Base-by-base conservation (phyloP, 164 flowering plant genomes). In the Vitis rotundifolia region DNA sequence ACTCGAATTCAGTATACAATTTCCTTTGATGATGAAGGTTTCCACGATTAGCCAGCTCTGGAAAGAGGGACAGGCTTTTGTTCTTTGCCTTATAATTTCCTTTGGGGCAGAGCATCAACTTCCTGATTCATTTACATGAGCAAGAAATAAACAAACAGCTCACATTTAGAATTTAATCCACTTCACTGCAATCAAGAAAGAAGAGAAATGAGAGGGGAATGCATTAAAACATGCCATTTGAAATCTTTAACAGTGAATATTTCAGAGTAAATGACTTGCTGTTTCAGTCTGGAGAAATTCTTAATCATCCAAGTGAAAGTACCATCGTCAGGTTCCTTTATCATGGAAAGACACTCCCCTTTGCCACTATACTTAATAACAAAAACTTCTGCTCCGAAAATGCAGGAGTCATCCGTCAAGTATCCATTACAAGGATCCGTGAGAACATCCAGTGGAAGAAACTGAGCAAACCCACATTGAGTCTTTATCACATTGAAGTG, bases 341-440 rank as follows among this genome's bases (percentile, higher is more conserved):
- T 8, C 49, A 68, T 47, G 13, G 60, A 54, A 31, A 68, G 29
- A 18, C n/a, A 54, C 19, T 68, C 77, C 48, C 22, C 2, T 26
- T 59, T 69, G 2, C 52, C 47, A 11, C 7, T 11, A 52, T 9
- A 29, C 3, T 49, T 59, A 13, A 67, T 49, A 6, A 68, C 58
- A 63, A 64, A 68, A 16, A 73, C 68, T 55, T 73, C 76, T 8
- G 68, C 72, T 8, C 76, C 76, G 68, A 73, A 68, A 22, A 50
- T 37, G 14, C 76, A 73, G 14, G 37, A 15, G 15, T 73, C 72
- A 11, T 57, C 63, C 16, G 63, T 48, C 11, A 68, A 64, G 37
- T 55, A 73, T n/a, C 72, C 76, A 47, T 67, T 67, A 2, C 29
- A 67, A 10, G 63, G 1, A 53, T 49, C 68, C 5, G 47, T 26